Base-by-base conservation (phyloP, 306 rosid species). In the Pterocarpus santalinus region DNA sequence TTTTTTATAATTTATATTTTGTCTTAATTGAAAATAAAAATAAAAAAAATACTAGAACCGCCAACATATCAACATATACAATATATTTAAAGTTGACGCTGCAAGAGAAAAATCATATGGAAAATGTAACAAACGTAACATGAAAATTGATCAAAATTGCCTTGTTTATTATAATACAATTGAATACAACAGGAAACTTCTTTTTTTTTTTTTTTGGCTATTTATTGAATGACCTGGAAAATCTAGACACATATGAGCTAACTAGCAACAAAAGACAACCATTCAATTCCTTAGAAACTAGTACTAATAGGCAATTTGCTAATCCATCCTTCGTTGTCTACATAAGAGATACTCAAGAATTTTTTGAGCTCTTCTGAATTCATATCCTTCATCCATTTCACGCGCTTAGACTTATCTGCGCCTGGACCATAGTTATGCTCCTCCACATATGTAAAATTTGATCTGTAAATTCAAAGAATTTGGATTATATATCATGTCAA, bases 261-360 rank as follows among this genome's bases (percentile, higher is more conserved):
- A 28, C 7, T 60, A 17, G 22, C n/a, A 67, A 67, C 13, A 43
- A 16, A 16, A 39, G 0, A 9, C 38, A 22, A 41, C 52, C 0
- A 66, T 8, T 66, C 3, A 1, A 38, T 39, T 15, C n/a, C 8
- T 16, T 66, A 66, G 0, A 8, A 16, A 10, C 33, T 44, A 43
- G 30, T 5, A 41, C 9, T 2, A 15, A 2, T 28, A 7, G 77
- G 86, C 3, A 65, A 38, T 8, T 39, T 60, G 0, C 51, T 0
- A 12, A 83, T 35, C 90, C 90, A 87, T 12, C 86, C 86, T 6
- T 79, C 83, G 9, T 28, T 4, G 69, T 87, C 78, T 3, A 84
- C 75, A 35, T 69, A 87, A 5, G 77, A 63, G 36, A 71, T 15
- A 35, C 2, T 1, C 35, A 34, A 38, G 46, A 70, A 82, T 2